A percentile compares a stretch with the other conserved stretches of the same genome.
phyloP scores from a whole-genome alignment of 495 filamentous ascomycete genomes.

The Penicillium pulvis region DNA sequence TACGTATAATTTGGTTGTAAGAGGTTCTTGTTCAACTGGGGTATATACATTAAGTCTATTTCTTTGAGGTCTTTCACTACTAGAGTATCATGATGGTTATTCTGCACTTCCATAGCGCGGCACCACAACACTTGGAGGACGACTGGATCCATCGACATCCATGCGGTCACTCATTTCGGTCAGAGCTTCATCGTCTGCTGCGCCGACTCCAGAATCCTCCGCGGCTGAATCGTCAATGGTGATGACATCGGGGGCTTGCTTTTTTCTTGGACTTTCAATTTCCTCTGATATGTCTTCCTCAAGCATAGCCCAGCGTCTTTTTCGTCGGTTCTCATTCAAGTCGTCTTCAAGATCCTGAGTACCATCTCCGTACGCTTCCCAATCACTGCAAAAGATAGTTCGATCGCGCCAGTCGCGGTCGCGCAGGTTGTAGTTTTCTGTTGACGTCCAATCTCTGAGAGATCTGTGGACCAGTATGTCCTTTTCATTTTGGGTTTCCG shows the following conservation, averaged over 20 bases:
- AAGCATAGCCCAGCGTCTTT: conserved; percentile 27
- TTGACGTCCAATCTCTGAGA: conserved; percentile 28
- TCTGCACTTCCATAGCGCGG: not conserved
- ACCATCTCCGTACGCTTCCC: conserved; percentile 50
- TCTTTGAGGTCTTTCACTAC: not conserved
- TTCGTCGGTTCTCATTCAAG: conserved; percentile 35
- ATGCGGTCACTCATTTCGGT: not conserved
- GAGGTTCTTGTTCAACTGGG: not conserved
- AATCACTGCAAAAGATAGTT: conserved; percentile 47
- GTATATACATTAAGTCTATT: not conserved
- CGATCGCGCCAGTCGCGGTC: conserved; percentile 46
- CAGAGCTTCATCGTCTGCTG: not conserved
- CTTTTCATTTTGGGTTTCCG: conserved; percentile 19
- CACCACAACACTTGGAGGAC: not conserved
- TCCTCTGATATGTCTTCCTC: not conserved
- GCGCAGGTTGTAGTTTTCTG: conserved; percentile 21
- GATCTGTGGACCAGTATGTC: conserved; percentile 17
- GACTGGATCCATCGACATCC: not conserved
- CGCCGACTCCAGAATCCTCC: conserved; percentile 5
- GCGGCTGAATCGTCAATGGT: not conserved
- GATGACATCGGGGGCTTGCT: not conserved
- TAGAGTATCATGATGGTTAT: not conserved
- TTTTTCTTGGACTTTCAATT: not conserved
- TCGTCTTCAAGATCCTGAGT: conserved; percentile 34
- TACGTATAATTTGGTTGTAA: conserved; percentile 1